Base-by-base conservation (phyloP, 2,329 filamentous ascomycete species). In the Colletotrichum sp. region DNA sequence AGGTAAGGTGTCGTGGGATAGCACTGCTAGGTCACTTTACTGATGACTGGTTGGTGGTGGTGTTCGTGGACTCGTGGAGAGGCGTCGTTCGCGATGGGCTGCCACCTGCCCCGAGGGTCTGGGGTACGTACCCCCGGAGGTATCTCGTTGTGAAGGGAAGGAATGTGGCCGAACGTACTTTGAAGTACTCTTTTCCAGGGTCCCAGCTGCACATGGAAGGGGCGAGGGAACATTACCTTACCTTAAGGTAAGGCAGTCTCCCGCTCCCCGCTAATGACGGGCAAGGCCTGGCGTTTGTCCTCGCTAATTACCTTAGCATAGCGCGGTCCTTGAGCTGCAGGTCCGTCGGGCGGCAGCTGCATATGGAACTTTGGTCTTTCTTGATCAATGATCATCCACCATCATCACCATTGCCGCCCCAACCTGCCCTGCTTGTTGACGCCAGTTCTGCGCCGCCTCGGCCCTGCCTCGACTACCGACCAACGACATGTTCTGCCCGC, bases 31-130 rank as follows among this genome's bases (percentile, higher is more conserved):
- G 38, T 43, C 18, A 43, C 38, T 43, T 18, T 43, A 43, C 36
- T 38, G 36, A 9, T 38, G 36, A 43, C 18, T 65, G 26, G 16
- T 32, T 21, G 24, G 43, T 67, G 38, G 71, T 48, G 15, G 32
- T 43, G 66, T 57, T 74, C 57, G 71, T 70, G 36, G 71, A 38
- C 36, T 74, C 57, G 71, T 70, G 36, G 71, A 61, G 28, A 72
- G 71, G 30, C 36, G 71, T 57, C 24, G 71, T 21, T 70, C 57
- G 71, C 21, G 71, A 57, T 60, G 67, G 12, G 43, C 43, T 52
- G 43, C n/a, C n/a, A 52, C 43, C 43, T 38, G 34, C 34, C 32
- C n/a, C 12, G 16, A 15, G n/a, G 24, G 21, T 15, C 24, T 24
- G 67, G 32, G 52, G 73, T 68, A 66, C 63, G 28, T 70, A 52